phyloP scores from a whole-genome alignment of 129 eudicot species.

The Flaveria robusta region DNA sequence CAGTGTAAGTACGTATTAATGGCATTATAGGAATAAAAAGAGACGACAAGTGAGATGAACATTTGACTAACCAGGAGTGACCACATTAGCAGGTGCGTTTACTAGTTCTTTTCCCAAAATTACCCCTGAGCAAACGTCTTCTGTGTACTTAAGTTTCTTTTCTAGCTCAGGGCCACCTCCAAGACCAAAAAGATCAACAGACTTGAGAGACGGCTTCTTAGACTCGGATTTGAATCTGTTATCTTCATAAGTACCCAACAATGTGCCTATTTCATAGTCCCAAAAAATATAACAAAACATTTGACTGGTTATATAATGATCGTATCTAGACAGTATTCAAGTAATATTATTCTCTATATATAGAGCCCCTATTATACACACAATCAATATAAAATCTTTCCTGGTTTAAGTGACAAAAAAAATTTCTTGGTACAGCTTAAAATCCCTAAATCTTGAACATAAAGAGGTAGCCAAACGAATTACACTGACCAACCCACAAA shows the following conservation, averaged over 20 bases:
- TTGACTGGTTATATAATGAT: neutral
- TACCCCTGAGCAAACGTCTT: conserved; percentile 73
- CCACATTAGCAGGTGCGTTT: conserved; percentile 93
- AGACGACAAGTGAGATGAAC: neutral
- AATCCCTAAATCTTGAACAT: neutral
- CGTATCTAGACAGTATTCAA: no score
- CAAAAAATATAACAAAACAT: neutral
- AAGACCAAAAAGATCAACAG: conserved; percentile 84
- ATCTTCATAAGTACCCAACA: conserved; percentile 84
- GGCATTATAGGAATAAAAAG: neutral
- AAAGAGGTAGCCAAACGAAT: neutral
- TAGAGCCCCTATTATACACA: no score
- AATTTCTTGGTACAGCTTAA: neutral
- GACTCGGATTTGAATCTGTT: conserved; percentile 87
- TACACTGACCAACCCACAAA: neutral
- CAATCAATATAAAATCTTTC: no score
- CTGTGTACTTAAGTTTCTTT: conserved; percentile 69
- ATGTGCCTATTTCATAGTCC: conserved; percentile 48
- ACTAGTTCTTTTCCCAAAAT: conserved; percentile 88
- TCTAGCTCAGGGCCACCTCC: conserved; percentile 86
- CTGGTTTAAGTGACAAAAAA: neutral
- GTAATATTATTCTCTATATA: no score
- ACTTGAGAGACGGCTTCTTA: conserved; percentile 63
- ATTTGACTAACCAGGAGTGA: conserved; percentile 79
- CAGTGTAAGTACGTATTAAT: no score